phyloP scores from a whole-genome alignment of 1,139 yeast genomes.

The Lipomyces yarrowii region DNA sequence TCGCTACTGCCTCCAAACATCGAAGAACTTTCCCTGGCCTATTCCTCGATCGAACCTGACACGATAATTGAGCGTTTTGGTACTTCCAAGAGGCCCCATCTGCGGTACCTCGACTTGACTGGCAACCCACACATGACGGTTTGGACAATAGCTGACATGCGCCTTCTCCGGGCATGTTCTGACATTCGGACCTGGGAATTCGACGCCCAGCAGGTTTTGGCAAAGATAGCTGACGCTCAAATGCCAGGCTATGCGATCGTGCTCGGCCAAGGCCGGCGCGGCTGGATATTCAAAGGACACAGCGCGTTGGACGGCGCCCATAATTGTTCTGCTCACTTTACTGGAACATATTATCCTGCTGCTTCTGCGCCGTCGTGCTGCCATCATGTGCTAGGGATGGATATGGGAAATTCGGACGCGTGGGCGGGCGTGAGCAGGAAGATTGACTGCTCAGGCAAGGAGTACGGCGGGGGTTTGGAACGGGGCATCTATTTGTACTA shows the following conservation, averaged over 20 bases:
- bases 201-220: slow-evolving; percentile 41
- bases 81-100: slow-evolving; percentile 39
- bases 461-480: slow-evolving; percentile 32
- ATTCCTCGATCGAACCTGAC: slow-evolving; percentile 55
- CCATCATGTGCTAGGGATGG: slow-evolving; percentile 34
- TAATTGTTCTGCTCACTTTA: neutral
- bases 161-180: slow-evolving; percentile 39
- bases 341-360: neutral
- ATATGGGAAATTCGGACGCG: slow-evolving; percentile 34
- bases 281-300: slow-evolving; percentile 71
- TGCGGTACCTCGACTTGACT: slow-evolving; percentile 54
- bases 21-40: slow-evolving; percentile 65
- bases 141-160: slow-evolving; percentile 57
- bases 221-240: slow-evolving; percentile 37
- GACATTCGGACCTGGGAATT: slow-evolving; percentile 47
- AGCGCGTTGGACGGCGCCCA: slow-evolving; percentile 11
- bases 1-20: slow-evolving; percentile 56
- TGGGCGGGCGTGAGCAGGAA: slow-evolving; percentile 22
- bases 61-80: slow-evolving; percentile 54
- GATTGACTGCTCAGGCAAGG: slow-evolving; percentile 17
- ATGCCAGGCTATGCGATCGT: slow-evolving; percentile 50
- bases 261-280: slow-evolving; percentile 71
- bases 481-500: slow-evolving; percentile 46
- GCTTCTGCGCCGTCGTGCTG: slow-evolving; percentile 4
- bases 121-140: slow-evolving; percentile 53